phyloP scores from a whole-genome alignment of 768 basidiomycete species.

The Rhizopogon vulgaris region DNA sequence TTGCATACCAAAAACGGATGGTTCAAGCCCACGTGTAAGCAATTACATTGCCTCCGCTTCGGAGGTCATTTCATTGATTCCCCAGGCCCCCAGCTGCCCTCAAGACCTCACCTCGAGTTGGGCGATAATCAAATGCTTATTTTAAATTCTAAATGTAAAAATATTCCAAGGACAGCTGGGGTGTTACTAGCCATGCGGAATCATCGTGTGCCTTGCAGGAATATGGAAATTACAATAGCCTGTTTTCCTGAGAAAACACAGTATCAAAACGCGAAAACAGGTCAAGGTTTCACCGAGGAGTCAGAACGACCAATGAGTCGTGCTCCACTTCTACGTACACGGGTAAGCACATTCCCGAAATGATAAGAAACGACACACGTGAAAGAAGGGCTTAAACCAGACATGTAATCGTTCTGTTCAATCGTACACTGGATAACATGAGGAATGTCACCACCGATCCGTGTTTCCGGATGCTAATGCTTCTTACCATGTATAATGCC shows the following conservation, averaged over 20 bases:
- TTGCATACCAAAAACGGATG: too few relatives aligned
- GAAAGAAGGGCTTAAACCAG: neutral
- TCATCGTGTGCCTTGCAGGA: conserved; percentile 3
- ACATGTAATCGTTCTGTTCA: conserved; percentile 12
- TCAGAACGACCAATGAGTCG: neutral
- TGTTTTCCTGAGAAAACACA: neutral
- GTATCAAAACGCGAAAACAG: conserved; percentile 2
- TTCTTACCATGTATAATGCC: conserved; percentile 45
- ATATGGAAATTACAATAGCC: neutral
- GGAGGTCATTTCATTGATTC: neutral
- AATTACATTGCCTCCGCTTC: too few relatives aligned
- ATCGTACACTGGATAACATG: conserved; percentile 33
- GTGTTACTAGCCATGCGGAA: conserved; percentile 4
- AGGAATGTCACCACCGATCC: conserved; percentile 10
- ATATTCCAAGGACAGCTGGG: neutral
- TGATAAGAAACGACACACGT: neutral
- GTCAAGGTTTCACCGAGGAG: conserved; percentile 4
- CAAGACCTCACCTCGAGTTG: neutral
- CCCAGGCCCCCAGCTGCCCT: neutral
- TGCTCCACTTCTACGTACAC: conserved; percentile 6
- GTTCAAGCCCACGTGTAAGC: too few relatives aligned
- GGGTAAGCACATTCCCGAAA: conserved; percentile 3
- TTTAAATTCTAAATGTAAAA: neutral
- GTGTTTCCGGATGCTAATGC: neutral
- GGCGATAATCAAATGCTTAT: conserved; percentile 1